Evolutionary conservation across 352 stramenopile genomes (phyloP).

Genomic region (Stramenopiles sp.): DNA sequence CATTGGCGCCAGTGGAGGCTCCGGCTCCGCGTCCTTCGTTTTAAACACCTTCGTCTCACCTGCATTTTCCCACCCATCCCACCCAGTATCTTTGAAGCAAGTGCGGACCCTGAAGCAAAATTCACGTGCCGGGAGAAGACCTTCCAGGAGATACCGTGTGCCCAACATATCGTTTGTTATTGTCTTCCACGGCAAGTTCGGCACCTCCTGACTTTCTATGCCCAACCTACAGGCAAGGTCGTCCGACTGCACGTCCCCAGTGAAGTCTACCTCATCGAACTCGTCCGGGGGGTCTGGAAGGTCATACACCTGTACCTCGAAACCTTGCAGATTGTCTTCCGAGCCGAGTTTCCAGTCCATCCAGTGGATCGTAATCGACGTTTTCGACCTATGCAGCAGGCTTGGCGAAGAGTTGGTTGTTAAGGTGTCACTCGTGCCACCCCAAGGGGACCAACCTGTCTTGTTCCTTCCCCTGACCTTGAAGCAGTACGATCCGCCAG

Average conservation of each 20-base stretch:
- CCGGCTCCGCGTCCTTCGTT: background rate
- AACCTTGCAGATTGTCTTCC: background rate
- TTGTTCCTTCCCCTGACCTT: background rate
- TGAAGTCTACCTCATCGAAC: background rate
- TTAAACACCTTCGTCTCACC: background rate
- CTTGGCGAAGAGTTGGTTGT: background rate
- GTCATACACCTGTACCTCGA: background rate
- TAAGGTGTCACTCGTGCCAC: background rate
- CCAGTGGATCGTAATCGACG: background rate
- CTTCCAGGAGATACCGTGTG: background rate
- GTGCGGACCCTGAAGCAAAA: background rate
- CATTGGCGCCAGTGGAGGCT: background rate
- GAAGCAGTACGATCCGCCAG: background rate
- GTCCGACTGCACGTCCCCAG: background rate
- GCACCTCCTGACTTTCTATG: background rate
- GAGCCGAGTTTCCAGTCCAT: background rate
- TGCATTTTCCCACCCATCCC: background rate
- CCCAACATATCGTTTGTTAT: background rate
- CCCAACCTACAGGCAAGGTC: background rate
- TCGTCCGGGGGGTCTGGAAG: background rate
- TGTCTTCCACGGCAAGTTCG: background rate
- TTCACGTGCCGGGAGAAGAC: background rate
- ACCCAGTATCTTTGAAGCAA: background rate
- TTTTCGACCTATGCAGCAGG: background rate
- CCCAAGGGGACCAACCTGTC: background rate